These are phyloP conservation scores for Fusarium falciforme DNA, from an alignment of 2,329 filamentous ascomycete species.

Conservation along the genomic window DNA sequence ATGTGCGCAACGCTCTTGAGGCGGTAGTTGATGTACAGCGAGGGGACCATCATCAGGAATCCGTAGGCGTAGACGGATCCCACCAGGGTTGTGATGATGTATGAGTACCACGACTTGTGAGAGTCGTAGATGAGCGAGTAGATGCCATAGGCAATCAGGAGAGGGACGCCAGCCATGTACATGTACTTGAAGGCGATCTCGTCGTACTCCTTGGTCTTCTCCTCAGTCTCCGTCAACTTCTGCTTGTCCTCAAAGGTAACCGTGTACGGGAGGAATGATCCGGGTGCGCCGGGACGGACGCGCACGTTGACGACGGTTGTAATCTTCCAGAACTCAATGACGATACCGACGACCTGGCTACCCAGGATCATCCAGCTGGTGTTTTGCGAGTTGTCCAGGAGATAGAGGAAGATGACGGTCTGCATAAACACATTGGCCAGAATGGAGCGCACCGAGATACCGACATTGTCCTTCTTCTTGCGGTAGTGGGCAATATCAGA, in stretches of 20 bases:
- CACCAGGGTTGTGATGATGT: constrained; percentile 93
- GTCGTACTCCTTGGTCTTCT: constrained; percentile 99
- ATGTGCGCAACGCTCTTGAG: constrained; percentile 96
- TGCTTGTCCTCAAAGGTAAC: constrained; percentile 96
- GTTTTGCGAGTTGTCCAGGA: constrained; percentile 96
- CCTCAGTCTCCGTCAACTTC: constrained; percentile 91
- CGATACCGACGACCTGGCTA: constrained; percentile 84
- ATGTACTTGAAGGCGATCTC: constrained; percentile 98
- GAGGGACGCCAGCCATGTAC: constrained; percentile 89
- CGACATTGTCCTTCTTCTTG: constrained; percentile 99
- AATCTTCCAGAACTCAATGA: constrained; percentile 87
- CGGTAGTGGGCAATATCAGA: constrained; percentile 98
- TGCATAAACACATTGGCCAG: constrained; percentile 99
- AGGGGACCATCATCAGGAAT: constrained; percentile 99
- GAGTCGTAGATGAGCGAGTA: constrained; percentile 94
- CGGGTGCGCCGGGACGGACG: constrained; percentile 74
- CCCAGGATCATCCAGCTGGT: constrained; percentile 99
- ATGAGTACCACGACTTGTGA: constrained; percentile 99
- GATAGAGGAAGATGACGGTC: constrained; percentile 91
- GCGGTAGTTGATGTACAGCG: constrained; percentile 98
- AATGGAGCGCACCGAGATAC: constrained; percentile 95
- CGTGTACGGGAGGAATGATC: constrained; percentile 80
- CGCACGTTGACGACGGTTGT: constrained; percentile 95
- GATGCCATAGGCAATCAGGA: constrained; percentile 87
- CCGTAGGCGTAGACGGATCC: constrained; percentile 98